Conservation (phyloP, 2,329 filamentous ascomycete species). For the Cladobotryum protrusum region DNA sequence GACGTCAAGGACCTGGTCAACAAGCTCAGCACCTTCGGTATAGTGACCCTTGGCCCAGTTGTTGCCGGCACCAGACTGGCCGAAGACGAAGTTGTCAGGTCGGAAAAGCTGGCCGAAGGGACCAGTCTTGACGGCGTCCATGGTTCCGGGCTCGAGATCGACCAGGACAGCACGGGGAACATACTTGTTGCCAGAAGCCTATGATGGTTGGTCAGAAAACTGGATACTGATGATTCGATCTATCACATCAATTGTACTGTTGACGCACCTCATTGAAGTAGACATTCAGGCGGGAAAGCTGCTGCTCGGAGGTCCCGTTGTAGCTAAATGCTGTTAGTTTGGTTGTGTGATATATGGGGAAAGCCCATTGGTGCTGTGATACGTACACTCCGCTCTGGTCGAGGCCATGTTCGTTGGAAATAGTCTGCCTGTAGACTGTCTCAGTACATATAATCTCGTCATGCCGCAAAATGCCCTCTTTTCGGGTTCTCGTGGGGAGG, state of each 20-base stretch:
- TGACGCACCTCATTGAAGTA: constrained; percentile 76
- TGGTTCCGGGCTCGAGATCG: constrained; percentile 98
- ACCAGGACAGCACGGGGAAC: constrained; percentile 98
- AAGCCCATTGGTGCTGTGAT: no score
- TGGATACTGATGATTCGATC: neutral
- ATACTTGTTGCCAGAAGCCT: constrained; percentile 97
- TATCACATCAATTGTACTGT: neutral
- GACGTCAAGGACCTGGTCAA: constrained; percentile 95
- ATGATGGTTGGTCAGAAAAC: constrained; percentile 7
- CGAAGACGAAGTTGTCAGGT: constrained; percentile 99
- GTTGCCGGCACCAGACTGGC: constrained; percentile 98
- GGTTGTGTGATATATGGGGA: no score
- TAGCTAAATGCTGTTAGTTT: constrained; percentile 44
- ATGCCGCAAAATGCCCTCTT: neutral
- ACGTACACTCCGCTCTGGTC: constrained; percentile 75
- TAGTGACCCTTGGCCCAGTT: constrained; percentile 99
- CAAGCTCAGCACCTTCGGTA: constrained; percentile 97
- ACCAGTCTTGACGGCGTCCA: constrained; percentile 97
- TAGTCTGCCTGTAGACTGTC: constrained; percentile 57
- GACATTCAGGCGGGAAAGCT: constrained; percentile 99
- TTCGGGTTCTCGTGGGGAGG: neutral
- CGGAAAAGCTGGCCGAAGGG: constrained; percentile 99
- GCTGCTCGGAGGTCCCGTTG: constrained; percentile 94
- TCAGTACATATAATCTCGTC: constrained; percentile 6
- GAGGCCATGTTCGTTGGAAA: constrained; percentile 88